Evolutionary conservation across 2,329 filamentous ascomycete species (phyloP).

Genomic region (Graphium sp.): DNA sequence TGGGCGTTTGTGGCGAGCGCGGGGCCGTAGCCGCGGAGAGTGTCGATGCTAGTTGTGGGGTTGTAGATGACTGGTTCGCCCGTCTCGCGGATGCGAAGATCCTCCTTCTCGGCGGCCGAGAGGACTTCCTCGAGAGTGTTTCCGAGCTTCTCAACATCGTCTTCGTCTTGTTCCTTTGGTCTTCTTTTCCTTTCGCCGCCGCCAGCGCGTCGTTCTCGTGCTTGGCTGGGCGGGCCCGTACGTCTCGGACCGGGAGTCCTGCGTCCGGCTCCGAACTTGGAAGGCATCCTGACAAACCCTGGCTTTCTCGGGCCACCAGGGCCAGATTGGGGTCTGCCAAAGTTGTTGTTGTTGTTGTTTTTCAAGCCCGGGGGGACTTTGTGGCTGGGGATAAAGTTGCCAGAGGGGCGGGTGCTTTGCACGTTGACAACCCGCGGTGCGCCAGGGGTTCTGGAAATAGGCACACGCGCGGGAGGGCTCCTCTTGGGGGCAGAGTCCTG

Average conservation of each 20-base stretch:
- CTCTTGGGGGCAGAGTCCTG: constrained; percentile 7
- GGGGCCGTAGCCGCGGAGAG: constrained; percentile 12
- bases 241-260: constrained; percentile 6
- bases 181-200: constrained; percentile 5
- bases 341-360: background rate
- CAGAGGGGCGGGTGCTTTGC: constrained; percentile 18
- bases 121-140: constrained; percentile 8
- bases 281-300: constrained; percentile 5
- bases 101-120: constrained; percentile 12
- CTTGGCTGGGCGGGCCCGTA: constrained; percentile 5
- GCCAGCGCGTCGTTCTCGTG: constrained; percentile 5
- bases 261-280: constrained; percentile 4
- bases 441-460: constrained; percentile 5
- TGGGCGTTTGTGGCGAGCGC: constrained; percentile 15
- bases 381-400: constrained; percentile 11
- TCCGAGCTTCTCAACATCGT: too few relatives aligned
- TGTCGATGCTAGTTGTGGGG: constrained; percentile 3
- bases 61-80: constrained; percentile 3
- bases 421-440: constrained; percentile 18
- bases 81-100: constrained; percentile 5
- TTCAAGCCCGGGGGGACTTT: constrained; percentile 7
- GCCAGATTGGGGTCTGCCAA: constrained; percentile 4
- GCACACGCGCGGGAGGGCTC: constrained; percentile 1
- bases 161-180: constrained; percentile 7
- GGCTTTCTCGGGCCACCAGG: constrained; percentile 3